phyloP scores from a whole-genome alignment of 495 filamentous ascomycete genomes.

The Pyrenopolyporus hunteri region DNA sequence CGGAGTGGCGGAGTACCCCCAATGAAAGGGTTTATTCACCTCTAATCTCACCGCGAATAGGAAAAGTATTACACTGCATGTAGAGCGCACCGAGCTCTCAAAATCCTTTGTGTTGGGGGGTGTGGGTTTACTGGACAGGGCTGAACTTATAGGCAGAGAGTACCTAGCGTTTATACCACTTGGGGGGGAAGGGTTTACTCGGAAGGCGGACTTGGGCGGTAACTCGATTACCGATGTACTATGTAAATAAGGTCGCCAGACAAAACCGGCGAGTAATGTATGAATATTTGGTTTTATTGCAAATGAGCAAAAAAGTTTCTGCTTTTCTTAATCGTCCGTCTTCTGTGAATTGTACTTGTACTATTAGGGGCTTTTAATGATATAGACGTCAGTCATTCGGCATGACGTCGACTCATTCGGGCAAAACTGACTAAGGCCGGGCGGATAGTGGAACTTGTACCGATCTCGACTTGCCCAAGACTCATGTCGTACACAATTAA shows the following conservation, averaged over 20 bases:
- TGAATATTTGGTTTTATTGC: constrained; percentile 35
- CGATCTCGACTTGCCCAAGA: too few species aligned
- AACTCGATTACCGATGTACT: constrained; percentile 32
- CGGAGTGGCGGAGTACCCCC: constrained; percentile 4
- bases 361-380: too few species aligned
- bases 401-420: too few species aligned
- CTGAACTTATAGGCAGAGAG: neutral
- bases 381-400: too few species aligned
- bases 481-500: too few species aligned
- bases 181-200: neutral
- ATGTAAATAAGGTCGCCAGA: constrained; percentile 34
- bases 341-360: neutral
- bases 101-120: constrained; percentile 16
- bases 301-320: constrained; percentile 27
- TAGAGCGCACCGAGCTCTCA: constrained; percentile 4
- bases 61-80: neutral
- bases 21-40: neutral
- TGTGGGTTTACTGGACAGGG: neutral
- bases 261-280: constrained; percentile 31
- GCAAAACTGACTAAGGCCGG: too few species aligned
- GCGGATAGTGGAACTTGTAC: too few species aligned
- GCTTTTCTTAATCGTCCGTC: neutral
- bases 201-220: constrained; percentile 15
- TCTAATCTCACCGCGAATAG: neutral
- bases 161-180: constrained; percentile 12